Base-by-base conservation (phyloP, 2,329 filamentous ascomycete genomes). In the Cordyceps tenuipes region DNA sequence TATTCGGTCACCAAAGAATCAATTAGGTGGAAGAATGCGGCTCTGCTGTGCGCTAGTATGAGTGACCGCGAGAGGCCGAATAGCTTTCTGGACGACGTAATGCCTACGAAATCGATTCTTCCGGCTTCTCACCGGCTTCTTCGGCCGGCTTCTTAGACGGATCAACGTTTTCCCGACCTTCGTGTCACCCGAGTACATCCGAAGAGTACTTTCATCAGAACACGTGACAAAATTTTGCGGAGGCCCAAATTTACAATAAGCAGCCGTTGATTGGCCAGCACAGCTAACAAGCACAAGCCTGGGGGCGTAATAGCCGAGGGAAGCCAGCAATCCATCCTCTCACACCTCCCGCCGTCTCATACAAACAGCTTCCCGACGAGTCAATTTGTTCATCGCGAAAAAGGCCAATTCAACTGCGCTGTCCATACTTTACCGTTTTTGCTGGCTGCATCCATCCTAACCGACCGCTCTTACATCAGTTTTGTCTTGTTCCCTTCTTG, bases 271-370 rank as follows among this genome's bases (percentile, higher is more conserved):
- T 61, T 61, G 55, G 60, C 50, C 44, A 41, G 44, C 8, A 21
- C 23, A 13, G 29, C 34, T 31, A 19, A 39, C 7, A 8, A 53
- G 49, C 57, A 60, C 57, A 59, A 15, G 57, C 49, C 31, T 50
- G n/a, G 46, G 46, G 41, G 52, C 48, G 54, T 58, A 61, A 61
- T 61, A 61, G 60, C 57, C 57, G 57, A 60, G 57, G 57, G 57
- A 60, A 36, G 41, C 57, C 29, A 59, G 39, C 26, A 53, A 53
- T 48, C 29, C 57, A 52, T 26, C 41, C 52, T 47, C 34, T 21
- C 21, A 41, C 55, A 43, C 39, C 57, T 59, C 48, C 48, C 56
- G 47, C 36, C 39, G 36, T 29, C 26, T 26, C 26, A 39, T n/a
- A 39, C 19, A 19, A 31, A 41, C 26, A 51, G 17, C n/a, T 54